phyloP scores from a whole-genome alignment of 2,329 filamentous ascomycete species.

The Diplocarpon mali region DNA sequence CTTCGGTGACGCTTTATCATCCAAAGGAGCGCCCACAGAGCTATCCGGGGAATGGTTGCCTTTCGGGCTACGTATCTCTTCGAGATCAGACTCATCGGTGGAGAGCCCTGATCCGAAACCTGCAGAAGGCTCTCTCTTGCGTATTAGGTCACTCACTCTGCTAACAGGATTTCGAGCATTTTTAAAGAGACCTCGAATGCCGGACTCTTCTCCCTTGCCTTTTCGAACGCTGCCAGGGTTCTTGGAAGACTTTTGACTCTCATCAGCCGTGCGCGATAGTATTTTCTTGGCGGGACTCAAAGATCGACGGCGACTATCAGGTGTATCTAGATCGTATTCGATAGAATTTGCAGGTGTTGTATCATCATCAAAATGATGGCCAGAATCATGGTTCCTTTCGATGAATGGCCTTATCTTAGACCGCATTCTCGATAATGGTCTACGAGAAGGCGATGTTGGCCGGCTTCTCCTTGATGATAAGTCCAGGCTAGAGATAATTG shows the following conservation, averaged over 20 bases:
- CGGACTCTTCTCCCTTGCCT: constrained; percentile 37
- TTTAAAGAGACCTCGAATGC: constrained; percentile 67
- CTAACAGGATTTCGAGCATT: constrained; percentile 55
- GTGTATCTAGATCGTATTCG: constrained; percentile 21
- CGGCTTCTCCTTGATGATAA: constrained; percentile 53
- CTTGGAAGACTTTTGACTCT: constrained; percentile 37
- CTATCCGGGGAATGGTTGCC: constrained; percentile 32
- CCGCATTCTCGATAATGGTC: constrained; percentile 36
- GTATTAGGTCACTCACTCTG: constrained; percentile 48
- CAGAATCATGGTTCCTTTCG: constrained; percentile 35
- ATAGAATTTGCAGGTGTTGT: constrained; percentile 18
- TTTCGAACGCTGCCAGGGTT: constrained; percentile 39
- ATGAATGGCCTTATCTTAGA: constrained; percentile 29
- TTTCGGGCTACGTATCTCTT: constrained; percentile 30
- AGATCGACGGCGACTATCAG: constrained; percentile 17
- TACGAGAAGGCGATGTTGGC: constrained; percentile 50
- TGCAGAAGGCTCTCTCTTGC: constrained; percentile 41
- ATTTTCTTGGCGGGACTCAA: constrained; percentile 32
- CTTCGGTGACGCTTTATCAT: constrained; percentile 8
- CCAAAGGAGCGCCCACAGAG: constrained; percentile 16
- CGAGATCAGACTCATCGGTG: constrained; percentile 37
- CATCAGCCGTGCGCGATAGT: constrained; percentile 31
- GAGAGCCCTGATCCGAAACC: constrained; percentile 33
- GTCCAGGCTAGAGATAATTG: constrained; percentile 49
- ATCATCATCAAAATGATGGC: constrained; percentile 32